Conservation (phyloP, 1,139 yeast species). For the Sugiyamaella pinicola region DNA sequence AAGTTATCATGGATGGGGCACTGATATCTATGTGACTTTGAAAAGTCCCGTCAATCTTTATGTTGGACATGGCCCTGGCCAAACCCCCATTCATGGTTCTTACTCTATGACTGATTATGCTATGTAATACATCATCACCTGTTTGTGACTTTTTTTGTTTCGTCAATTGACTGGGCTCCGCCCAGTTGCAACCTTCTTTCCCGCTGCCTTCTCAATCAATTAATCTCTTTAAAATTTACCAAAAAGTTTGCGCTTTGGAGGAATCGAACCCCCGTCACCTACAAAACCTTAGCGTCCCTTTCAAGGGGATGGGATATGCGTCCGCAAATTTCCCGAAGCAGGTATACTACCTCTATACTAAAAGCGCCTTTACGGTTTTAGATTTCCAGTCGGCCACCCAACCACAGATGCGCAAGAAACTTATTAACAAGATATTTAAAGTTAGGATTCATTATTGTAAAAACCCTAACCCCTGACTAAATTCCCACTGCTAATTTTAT, state of each 20-base stretch:
- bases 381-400: conserved; percentile 13
- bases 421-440: not conserved
- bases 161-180: not conserved
- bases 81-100: conserved; percentile 20
- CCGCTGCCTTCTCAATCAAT: too few species aligned
- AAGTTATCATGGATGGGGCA: conserved; percentile 84
- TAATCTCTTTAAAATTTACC: too few species aligned
- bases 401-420: conserved; percentile 10
- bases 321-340: conserved; percentile 14
- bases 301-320: conserved; percentile 3
- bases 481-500: too few species aligned
- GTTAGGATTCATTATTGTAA: not conserved
- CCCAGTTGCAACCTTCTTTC: too few species aligned
- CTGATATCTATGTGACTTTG: conserved; percentile 64
- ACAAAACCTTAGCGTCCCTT: conserved; percentile 9
- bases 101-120: conserved; percentile 22
- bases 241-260: conserved; percentile 17
- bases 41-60: conserved; percentile 43
- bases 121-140: conserved; percentile 9
- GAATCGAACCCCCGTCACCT: conserved; percentile 20
- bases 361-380: conserved; percentile 7
- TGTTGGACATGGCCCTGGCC: conserved; percentile 17
- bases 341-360: conserved; percentile 19
- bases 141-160: not conserved
- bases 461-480: not conserved